These are phyloP conservation scores for Claviceps arundinis DNA, from an alignment of 2,329 filamentous ascomycete species.

Conservation along the genomic window DNA sequence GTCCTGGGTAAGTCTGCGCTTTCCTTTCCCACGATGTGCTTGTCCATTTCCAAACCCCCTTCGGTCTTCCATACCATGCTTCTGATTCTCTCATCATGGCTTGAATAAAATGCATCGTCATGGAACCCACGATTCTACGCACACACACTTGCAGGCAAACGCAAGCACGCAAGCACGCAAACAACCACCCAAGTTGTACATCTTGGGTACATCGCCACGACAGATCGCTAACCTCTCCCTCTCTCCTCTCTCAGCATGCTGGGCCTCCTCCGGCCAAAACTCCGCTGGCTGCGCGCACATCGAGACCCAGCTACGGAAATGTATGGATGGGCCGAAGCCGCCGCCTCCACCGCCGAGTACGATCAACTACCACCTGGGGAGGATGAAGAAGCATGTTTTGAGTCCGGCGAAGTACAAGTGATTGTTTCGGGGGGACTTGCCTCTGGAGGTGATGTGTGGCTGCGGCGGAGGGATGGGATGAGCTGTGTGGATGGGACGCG, in stretches of 20 bases:
- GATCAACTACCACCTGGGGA: conserved; percentile 84
- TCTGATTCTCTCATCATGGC: too few species aligned
- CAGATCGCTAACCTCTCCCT: neutral
- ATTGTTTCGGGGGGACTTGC: too few species aligned
- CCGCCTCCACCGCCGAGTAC: conserved; percentile 45
- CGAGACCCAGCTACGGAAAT: conserved; percentile 47
- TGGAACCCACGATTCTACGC: too few species aligned
- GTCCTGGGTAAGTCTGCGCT: conserved; percentile 33
- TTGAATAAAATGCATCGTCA: too few species aligned
- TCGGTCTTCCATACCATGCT: too few species aligned
- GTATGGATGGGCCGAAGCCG: conserved; percentile 67
- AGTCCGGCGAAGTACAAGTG: conserved; percentile 23
- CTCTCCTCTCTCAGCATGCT: conserved; percentile 47
- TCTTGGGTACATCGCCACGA: neutral
- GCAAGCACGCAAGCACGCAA: neutral
- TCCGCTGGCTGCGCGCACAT: conserved; percentile 43
- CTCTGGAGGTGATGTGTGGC: too few species aligned
- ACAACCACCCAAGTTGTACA: neutral
- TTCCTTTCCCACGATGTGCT: too few species aligned
- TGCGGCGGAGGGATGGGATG: too few species aligned
- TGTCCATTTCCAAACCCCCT: too few species aligned
- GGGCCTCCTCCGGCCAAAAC: conserved; percentile 66
- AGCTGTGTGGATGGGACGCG: too few species aligned
- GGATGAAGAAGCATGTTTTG: conserved; percentile 63
- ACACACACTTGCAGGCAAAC: neutral